Evolutionary conservation across 1,284 basidiomycete species (phyloP), one percentile per base, ranked within the genome.

Genomic region (Ustilago trichophora): DNA sequence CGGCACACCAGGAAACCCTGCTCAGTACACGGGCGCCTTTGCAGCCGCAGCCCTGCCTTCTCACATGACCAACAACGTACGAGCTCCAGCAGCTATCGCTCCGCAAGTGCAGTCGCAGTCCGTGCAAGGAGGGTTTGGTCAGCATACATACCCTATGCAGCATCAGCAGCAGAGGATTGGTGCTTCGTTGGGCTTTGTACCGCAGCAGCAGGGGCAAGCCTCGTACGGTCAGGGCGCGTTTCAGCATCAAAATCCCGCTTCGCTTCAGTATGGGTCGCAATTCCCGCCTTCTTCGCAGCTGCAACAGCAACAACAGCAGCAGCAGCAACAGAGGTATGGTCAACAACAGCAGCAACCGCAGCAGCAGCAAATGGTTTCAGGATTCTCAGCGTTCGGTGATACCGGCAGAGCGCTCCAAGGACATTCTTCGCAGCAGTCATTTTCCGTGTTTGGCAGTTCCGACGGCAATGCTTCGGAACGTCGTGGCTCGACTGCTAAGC

Each of bases 11-110:
- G 73, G 69, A 18, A 74, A 74, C 27, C 77, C 75, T n/a, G 68
- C 73, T n/a, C 76, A 80, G 48, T 80, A 80, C 53, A 82, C 80
- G 10, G 70, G 75, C 11, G 77, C 77, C 0, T 78, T 80, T 35
- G 68, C 68, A 2, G 72, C 73, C 19, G 72, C 72, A 13, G 78
- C 57, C n/a, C 65, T 48, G 63, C 80, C 49, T 33, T 78, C 63
- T 27, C 73, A 45, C 32, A 68, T 68, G 57, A 65, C 65, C 21
- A 62, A 72, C 56, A 64, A 50, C 22, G 50, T 55, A 3, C 51
- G 65, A 15, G 47, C 50, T 4, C 53, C 58, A 13, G 16, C 47
- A 6, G n/a, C n/a, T n/a, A n/a, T n/a, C n/a, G 16, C 34, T 25
- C 26, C 67, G 3, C 53, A 40, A 12, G 24, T 45, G 16, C 59